A percentile compares a stretch with the other conserved stretches of the same genome.
phyloP scores from a whole-genome alignment of 2,329 filamentous ascomycete species.

The Aspergillus awamori region DNA sequence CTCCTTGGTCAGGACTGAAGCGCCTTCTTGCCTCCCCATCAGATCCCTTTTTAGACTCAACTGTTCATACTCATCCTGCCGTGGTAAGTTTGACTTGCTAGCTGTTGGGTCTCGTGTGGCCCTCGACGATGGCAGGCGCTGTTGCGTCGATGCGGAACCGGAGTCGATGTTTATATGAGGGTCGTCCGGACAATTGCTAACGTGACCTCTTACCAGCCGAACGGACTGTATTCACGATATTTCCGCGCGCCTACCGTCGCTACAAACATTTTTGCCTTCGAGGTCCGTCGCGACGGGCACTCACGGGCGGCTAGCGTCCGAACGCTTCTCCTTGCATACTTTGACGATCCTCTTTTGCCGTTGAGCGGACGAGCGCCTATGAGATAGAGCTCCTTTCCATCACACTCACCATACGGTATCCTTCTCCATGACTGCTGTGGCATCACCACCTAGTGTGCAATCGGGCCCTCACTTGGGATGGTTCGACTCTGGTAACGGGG shows the following conservation, averaged over 20 bases:
- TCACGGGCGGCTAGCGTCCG: conserved; percentile 1
- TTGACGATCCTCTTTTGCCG: neutral
- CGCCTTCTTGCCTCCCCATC: conserved; percentile 23
- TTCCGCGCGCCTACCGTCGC: conserved; percentile 17
- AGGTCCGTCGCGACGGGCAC: conserved; percentile 13
- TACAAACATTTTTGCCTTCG: conserved; percentile 2
- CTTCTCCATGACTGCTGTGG: conserved; percentile 66
- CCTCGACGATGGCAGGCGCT: conserved; percentile 8
- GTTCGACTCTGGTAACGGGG: conserved; percentile 59
- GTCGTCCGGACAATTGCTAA: conserved; percentile 33
- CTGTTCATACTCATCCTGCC: conserved; percentile 16
- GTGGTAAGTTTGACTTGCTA: conserved; percentile 20
- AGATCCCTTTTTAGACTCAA: conserved; percentile 17
- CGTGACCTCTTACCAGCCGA: conserved; percentile 33
- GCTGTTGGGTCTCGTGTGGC: neutral
- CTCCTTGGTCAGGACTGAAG: conserved; percentile 31
- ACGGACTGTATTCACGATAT: conserved; percentile 5
- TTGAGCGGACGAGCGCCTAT: conserved; percentile 16
- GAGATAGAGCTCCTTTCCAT: conserved; percentile 14
- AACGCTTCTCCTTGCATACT: conserved; percentile 2
- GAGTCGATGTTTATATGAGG: conserved; percentile 22
- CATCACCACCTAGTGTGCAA: conserved; percentile 66
- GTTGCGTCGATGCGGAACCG: conserved; percentile 5
- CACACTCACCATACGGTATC: conserved; percentile 21
- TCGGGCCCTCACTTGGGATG: conserved; percentile 63